Evolutionary conservation across 2,329 filamentous ascomycete species (phyloP).

Genomic region (Gliomastix tumulicola): DNA sequence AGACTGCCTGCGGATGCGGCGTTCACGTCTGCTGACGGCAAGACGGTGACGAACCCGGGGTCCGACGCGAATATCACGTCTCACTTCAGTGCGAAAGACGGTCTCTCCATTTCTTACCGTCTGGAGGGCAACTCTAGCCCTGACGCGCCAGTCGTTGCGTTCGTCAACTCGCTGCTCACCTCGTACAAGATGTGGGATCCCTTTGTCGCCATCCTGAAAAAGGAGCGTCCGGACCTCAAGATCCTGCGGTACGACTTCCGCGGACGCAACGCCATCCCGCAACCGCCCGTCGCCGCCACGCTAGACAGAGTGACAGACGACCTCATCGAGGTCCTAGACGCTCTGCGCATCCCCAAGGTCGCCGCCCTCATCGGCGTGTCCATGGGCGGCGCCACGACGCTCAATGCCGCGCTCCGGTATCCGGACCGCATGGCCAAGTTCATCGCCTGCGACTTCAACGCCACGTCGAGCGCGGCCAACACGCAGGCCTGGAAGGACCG

Average conservation of each 20-base stretch:
- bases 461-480: constrained; percentile 64
- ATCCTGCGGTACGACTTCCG: constrained; percentile 74
- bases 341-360: constrained; percentile 61
- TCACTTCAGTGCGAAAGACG: constrained; percentile 61
- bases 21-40: constrained; percentile 48
- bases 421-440: constrained; percentile 53
- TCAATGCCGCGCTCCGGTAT: constrained; percentile 64
- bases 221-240: constrained; percentile 56
- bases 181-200: constrained; percentile 76
- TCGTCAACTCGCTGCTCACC: constrained; percentile 75
- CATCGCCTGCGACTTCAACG: constrained; percentile 74
- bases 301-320: constrained; percentile 64
- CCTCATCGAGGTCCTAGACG: constrained; percentile 56
- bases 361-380: constrained; percentile 69
- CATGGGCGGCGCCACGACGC: constrained; percentile 71
- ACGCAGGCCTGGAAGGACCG: constrained; percentile 74
- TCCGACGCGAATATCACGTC: constrained; percentile 53
- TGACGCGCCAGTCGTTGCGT: constrained; percentile 64
- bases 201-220: constrained; percentile 56
- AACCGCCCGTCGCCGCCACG: constrained; percentile 41
- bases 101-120: constrained; percentile 62
- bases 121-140: constrained; percentile 66
- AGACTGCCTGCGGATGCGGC: constrained; percentile 35
- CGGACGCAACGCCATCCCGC: constrained; percentile 50
- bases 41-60: constrained; percentile 47